Conservation (phyloP, 192 early-diverging fungal species). For the Radiomyces spectabilis region DNA sequence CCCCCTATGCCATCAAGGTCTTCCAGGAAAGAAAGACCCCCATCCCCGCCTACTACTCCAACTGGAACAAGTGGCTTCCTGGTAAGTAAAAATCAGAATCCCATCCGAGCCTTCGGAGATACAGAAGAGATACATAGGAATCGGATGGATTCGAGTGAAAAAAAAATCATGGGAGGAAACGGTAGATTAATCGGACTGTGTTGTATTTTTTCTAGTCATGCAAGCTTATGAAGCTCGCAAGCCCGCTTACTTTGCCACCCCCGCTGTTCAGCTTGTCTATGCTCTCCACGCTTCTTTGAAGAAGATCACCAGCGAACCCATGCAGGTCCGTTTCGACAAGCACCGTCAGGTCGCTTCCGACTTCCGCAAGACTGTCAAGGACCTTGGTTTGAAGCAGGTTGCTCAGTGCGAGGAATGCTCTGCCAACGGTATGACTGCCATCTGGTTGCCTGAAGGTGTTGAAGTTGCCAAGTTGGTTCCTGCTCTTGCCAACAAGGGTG, state of each 20-base stretch:
- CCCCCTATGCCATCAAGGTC: conserved; percentile 62
- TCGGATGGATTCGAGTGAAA: too few relatives aligned
- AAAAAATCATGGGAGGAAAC: too few relatives aligned
- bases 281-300: conserved; percentile 80
- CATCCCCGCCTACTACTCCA: conserved; percentile 85
- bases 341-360: conserved; percentile 69
- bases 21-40: conserved; percentile 66
- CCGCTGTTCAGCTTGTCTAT: conserved; percentile 86
- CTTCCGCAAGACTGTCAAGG: conserved; percentile 63
- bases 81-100: conserved; percentile 25
- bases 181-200: too few relatives aligned
- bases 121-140: too few relatives aligned
- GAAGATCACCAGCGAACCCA: conserved; percentile 58
- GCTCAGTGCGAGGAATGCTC: conserved; percentile 43
- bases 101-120: too few relatives aligned
- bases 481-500: conserved; percentile 68
- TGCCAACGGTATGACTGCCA: conserved; percentile 76
- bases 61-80: conserved; percentile 93
- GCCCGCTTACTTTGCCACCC: conserved; percentile 94
- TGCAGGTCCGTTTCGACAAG: conserved; percentile 73
- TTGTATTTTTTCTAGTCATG: conserved; percentile 84
- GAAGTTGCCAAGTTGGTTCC: conserved; percentile 68
- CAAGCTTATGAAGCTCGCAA: conserved; percentile 89
- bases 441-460: conserved; percentile 84
- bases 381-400: conserved; percentile 74